Conservation (phyloP, 2,329 filamentous ascomycete genomes). For the Fusarium pilosicola region DNA sequence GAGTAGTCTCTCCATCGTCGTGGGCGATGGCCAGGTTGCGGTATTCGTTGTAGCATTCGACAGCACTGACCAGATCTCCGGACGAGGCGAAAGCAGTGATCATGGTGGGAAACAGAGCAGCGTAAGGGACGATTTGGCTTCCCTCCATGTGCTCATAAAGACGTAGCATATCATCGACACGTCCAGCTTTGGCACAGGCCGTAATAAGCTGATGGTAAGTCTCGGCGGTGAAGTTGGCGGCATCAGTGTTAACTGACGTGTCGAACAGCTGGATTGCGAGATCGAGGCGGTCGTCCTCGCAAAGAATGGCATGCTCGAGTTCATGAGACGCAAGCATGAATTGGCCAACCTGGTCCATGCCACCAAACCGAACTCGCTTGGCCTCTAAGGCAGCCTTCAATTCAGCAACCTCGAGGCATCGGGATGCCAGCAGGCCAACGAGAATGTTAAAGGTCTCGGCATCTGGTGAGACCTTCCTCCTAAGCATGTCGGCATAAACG, state of each 20-base stretch:
- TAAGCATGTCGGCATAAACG: slow-evolving; percentile 96
- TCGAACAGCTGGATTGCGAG: slow-evolving; percentile 89
- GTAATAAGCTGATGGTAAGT: slow-evolving; percentile 88
- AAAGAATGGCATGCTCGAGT: slow-evolving; percentile 84
- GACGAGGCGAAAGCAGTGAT: slow-evolving; percentile 89
- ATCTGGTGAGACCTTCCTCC: slow-evolving; percentile 82
- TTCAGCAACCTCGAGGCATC: slow-evolving; percentile 80
- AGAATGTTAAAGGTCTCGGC: slow-evolving; percentile 88
- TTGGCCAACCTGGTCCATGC: slow-evolving; percentile 82
- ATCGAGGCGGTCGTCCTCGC: slow-evolving; percentile 86
- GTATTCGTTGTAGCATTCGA: slow-evolving; percentile 97
- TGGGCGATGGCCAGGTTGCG: slow-evolving; percentile 86
- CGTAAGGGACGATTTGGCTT: slow-evolving; percentile 76
- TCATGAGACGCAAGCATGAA: slow-evolving; percentile 92
- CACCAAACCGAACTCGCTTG: slow-evolving; percentile 85
- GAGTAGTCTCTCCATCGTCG: slow-evolving; percentile 75
- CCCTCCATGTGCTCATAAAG: slow-evolving; percentile 93
- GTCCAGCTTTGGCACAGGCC: slow-evolving; percentile 84
- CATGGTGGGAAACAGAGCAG: slow-evolving; percentile 89
- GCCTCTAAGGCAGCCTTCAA: slow-evolving; percentile 80
- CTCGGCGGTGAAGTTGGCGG: slow-evolving; percentile 77
- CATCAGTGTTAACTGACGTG: slow-evolving; percentile 72
- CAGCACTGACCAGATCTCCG: slow-evolving; percentile 85
- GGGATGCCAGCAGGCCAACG: slow-evolving; percentile 81
- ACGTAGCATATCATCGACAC: slow-evolving; percentile 87